A percentile compares a stretch with the other conserved stretches of the same genome.
Evolutionary conservation across 176 grass and related monocot species (phyloP).

Genomic region (Carex parvula): DNA sequence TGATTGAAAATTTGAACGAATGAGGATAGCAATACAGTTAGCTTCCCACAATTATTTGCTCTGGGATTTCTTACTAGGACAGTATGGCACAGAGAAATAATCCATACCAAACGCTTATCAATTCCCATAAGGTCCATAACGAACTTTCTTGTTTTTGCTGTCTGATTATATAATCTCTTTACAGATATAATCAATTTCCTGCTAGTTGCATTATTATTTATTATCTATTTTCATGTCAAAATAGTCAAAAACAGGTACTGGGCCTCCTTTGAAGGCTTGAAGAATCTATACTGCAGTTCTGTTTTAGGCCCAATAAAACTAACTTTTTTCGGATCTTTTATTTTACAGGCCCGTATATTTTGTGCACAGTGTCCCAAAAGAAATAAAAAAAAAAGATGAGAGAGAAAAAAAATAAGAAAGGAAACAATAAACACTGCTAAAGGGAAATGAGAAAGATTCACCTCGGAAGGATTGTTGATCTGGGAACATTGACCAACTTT

Average conservation of each 20-base stretch:
- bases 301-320: background rate
- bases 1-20: background rate
- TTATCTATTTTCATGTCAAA: background rate
- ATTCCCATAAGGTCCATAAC: slow-evolving; percentile 13
- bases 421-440: background rate
- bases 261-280: background rate
- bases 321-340: background rate
- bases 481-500: slow-evolving; percentile 25
- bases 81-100: background rate
- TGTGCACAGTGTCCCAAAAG: background rate
- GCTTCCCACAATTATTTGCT: background rate
- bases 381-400: background rate
- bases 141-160: slow-evolving; percentile 3
- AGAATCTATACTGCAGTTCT: background rate
- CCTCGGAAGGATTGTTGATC: slow-evolving; percentile 20
- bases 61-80: background rate
- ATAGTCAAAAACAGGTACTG: background rate
- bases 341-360: background rate
- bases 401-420: background rate
- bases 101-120: background rate
- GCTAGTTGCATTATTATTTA: background rate
- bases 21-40: slow-evolving; percentile 1
- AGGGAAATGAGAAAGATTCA: slow-evolving; percentile 19
- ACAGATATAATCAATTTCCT: background rate
- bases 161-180: background rate